Evolutionary conservation across 2,329 filamentous ascomycete species (phyloP), one percentile per base, ranked within the genome.

Genomic region (Coniochaeta sp.): DNA sequence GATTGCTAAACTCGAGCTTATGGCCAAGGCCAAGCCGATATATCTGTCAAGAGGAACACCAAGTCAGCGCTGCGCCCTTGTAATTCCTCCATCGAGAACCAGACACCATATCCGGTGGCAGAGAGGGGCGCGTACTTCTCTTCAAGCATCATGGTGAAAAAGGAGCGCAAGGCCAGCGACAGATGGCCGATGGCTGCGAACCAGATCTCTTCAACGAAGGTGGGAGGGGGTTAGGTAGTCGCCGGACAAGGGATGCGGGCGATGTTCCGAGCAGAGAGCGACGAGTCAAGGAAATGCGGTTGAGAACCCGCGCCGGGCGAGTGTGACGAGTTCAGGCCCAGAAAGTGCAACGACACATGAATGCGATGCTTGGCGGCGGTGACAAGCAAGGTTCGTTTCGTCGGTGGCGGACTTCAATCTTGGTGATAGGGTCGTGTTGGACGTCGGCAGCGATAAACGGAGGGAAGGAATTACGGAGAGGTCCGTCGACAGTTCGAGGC

Each of bases 1-100:
- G 76, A 92, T 92, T 65, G 88, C 88, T 71, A 91, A 77, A 67
- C 88, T 90, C 40, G 88, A 90, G 63, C 82, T 81, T 72, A 92
- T 87, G 80, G 89, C 89, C 74, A 92, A 77, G 62, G 84, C 85
- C 76, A 92, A 79, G 71, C 89, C 89, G 69, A 92, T 85, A 71
- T 91, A 92, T 79, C 89, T 91, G 70, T 63, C 64, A 58, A 62
- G 36, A 60, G 59, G 50, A 64, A 60, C 31, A 47, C 60, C 62
- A n/a, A 47, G 69, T 77, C 65, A 77, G 74, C 68, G 62, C 58
- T 59, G 57, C 40, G 43, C 62, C 34, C 14, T 60, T 59, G 61
- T 31, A 14, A 61, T 66, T 62, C 33, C 57, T 28, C 17, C 52
- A 52, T 31, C 55, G 19, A 22, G 4, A 24, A 43, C 16, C 47